Evolutionary conservation across 768 basidiomycete genomes (phyloP), one percentile per base, ranked within the genome.

Genomic region (Phylloporus scabripes): DNA sequence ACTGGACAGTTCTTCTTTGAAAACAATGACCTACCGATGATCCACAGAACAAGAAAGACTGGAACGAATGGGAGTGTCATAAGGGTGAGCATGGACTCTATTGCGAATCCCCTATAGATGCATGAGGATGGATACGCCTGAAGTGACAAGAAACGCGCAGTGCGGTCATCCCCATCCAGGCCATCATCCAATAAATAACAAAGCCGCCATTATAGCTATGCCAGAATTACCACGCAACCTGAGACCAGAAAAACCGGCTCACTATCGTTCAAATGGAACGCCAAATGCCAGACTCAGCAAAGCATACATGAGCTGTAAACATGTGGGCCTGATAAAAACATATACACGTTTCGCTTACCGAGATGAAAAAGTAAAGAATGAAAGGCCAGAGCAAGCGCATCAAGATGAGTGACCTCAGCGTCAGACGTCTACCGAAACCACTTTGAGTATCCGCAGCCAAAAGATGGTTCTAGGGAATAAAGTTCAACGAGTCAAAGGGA

Each of bases 141-240:
- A 41, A 40, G 3, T 14, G 42, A 26, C 4, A 23, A 47, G 31
- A 37, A 31, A 66, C 77, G n/a, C 62, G 74, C 79, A 80, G 65
- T 1, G 81, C 71, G 7, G 73, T 60, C 82, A 84, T 85, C 33
- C 71, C 76, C 32, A 70, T 34, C 70, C 73, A 84, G 49, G 76
- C 78, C 51, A 82, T 66, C 79, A 82, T 81, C 83, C 84, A 85
- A 58, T 79, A 84, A 23, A 84, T 66, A 29, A 83, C 52, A 54
- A 85, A 81, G 0, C 83, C 83, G 0, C 64, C 62, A 15, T 77
- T 77, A 43, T 74, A 80, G 48, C 76, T 72, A 43, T 17, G 6
- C 5, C 24, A 28, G 12, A 32, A 17, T 58, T 6, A 44, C 43
- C 36, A 28, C n/a, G 4, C 17, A 28, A 11, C 10, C 21, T 26